A percentile compares a stretch with the other conserved stretches of the same genome.
phyloP scores from a whole-genome alignment of 1,139 yeast species.

The Sugiyamaella xylanicola region DNA sequence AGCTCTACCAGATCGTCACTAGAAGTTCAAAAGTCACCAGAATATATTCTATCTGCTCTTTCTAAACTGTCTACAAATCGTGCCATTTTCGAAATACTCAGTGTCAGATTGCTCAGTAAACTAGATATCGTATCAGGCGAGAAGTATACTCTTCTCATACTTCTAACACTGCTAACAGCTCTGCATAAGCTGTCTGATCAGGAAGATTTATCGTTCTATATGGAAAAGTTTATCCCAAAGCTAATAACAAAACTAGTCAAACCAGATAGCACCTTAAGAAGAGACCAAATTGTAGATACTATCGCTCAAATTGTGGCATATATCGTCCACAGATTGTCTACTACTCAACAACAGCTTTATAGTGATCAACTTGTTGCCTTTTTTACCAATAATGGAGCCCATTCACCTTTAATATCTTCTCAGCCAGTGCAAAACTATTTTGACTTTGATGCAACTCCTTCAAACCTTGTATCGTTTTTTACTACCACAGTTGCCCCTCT shows the following conservation, averaged over 20 bases:
- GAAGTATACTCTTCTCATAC: conserved; percentile 31
- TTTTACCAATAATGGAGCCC: conserved; percentile 22
- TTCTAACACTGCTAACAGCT: conserved; percentile 31
- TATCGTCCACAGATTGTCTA: not conserved
- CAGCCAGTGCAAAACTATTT: conserved; percentile 8
- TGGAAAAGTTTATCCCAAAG: conserved; percentile 32
- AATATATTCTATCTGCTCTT: conserved; percentile 37
- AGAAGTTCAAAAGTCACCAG: conserved; percentile 26
- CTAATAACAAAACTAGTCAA: conserved; percentile 28
- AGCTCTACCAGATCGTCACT: conserved; percentile 16
- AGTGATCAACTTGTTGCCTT: conserved; percentile 28
- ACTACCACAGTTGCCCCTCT: conserved; percentile 36
- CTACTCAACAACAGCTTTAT: not conserved
- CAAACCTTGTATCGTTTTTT: conserved; percentile 52
- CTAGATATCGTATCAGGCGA: conserved; percentile 29
- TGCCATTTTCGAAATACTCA: conserved; percentile 41
- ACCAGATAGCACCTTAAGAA: conserved; percentile 21
- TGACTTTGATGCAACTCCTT: conserved; percentile 35
- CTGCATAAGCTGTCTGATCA: conserved; percentile 24
- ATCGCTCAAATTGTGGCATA: conserved; percentile 24
- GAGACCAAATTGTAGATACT: conserved; percentile 27
- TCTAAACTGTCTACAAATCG: conserved; percentile 40
- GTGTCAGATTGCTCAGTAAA: conserved; percentile 41
- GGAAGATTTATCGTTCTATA: conserved; percentile 16
- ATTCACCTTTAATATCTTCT: conserved; percentile 1